Percentiles rank a stretch among this genome's conserved stretches.
phyloP scores from a whole-genome alignment of 164 flowering plant species.

The Umbilicus rupestris region DNA sequence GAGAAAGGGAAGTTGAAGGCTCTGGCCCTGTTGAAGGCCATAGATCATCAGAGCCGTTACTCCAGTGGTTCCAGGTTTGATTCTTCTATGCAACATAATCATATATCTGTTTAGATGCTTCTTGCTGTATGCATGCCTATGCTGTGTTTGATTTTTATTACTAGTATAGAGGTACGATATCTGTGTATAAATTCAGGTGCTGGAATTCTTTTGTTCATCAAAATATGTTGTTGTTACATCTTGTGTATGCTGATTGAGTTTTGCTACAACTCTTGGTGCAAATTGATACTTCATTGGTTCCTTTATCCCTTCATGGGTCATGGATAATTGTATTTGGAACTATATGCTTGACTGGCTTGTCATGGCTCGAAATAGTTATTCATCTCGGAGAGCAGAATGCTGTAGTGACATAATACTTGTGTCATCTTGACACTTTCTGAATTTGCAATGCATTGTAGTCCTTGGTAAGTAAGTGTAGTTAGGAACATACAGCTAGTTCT shows the following conservation, averaged over 20 bases:
- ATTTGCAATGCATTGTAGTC: too few relatives aligned
- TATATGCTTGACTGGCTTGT: too few relatives aligned
- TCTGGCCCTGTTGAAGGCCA: constrained; percentile 30
- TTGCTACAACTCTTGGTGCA: too few relatives aligned
- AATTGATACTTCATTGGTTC: too few relatives aligned
- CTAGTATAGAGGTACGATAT: neutral
- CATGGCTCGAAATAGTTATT: too few relatives aligned
- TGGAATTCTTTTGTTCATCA: neutral
- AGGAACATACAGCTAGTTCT: too few relatives aligned
- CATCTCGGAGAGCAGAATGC: too few relatives aligned
- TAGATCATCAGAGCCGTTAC: constrained; percentile 16
- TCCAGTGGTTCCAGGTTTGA: constrained; percentile 11
- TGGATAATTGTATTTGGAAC: too few relatives aligned
- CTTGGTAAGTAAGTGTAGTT: too few relatives aligned
- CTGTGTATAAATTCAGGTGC: neutral
- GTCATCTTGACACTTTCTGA: too few relatives aligned
- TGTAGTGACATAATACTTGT: too few relatives aligned
- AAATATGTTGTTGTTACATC: neutral
- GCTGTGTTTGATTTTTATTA: neutral
- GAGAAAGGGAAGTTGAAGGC: constrained; percentile 58
- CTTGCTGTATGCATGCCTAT: neutral
- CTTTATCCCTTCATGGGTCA: too few relatives aligned
- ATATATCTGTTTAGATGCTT: constrained; percentile 4
- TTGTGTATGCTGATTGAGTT: neutral
- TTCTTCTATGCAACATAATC: neutral